Evolutionary conservation across 805 yeast species (phyloP).

Genomic region (Monosporozyma servazzii): DNA sequence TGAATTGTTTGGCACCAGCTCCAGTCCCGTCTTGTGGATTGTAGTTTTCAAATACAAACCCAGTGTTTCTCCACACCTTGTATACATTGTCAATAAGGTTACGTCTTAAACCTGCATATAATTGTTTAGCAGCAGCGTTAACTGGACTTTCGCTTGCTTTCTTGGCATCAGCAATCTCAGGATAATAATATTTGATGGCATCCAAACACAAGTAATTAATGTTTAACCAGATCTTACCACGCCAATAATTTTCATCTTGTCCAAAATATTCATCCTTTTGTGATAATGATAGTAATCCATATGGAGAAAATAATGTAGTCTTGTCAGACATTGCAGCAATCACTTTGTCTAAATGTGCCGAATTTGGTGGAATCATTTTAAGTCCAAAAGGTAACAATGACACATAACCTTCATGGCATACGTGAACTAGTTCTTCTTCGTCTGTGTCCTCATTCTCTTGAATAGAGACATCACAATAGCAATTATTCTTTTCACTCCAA

Average conservation of each 20-base stretch:
- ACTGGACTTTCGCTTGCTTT: slow-evolving; percentile 11
- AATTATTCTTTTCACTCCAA: slow-evolving; percentile 59
- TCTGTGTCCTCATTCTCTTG: slow-evolving; percentile 57
- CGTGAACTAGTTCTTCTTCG: slow-evolving; percentile 31
- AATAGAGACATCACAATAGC: slow-evolving; percentile 78
- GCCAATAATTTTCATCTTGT: slow-evolving; percentile 87
- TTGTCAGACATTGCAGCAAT: slow-evolving; percentile 58
- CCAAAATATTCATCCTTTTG: slow-evolving; percentile 56
- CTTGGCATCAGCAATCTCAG: slow-evolving; percentile 15
- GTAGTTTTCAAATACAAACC: slow-evolving; percentile 87
- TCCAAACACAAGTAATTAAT: slow-evolving; percentile 79
- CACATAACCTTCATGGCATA: slow-evolving; percentile 87
- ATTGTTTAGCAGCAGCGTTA: slow-evolving; percentile 29
- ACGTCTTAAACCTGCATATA: slow-evolving; percentile 51
- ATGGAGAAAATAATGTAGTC: slow-evolving; percentile 64
- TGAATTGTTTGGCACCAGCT: slow-evolving; percentile 77
- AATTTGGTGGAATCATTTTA: slow-evolving; percentile 45
- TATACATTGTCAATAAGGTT: slow-evolving; percentile 63
- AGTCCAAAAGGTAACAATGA: slow-evolving; percentile 78
- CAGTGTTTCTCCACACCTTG: slow-evolving; percentile 63
- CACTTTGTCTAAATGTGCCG: slow-evolving; percentile 41
- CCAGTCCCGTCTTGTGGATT: slow-evolving; percentile 67
- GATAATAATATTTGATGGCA: slow-evolving; percentile 49
- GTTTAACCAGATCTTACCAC: slow-evolving; percentile 89
- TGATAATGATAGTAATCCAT: slow-evolving; percentile 76